Evolutionary conservation across 2,329 filamentous ascomycete species (phyloP).

Genomic region (Leptographium flavum): DNA sequence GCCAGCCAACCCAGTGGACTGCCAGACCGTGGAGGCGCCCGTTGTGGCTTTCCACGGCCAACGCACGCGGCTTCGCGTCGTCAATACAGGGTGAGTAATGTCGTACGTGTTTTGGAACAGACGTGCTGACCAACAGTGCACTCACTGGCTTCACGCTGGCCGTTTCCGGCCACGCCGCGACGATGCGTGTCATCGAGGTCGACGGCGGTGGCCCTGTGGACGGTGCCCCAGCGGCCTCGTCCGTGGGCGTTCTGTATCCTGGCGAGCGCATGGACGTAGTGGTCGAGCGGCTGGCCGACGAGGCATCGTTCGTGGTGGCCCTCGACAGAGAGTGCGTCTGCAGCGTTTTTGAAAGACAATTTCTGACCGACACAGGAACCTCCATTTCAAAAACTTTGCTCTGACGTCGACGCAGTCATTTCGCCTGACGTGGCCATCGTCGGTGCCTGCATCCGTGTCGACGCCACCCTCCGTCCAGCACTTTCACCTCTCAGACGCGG

Average conservation of each 20-base stretch:
- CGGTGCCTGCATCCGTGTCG: background rate
- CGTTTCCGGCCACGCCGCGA: conserved; percentile 3
- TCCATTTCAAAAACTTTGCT: conserved; percentile 8
- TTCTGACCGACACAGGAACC: conserved; percentile 1
- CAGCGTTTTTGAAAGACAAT: no score
- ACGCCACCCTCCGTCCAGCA: background rate
- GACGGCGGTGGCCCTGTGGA: conserved; percentile 10
- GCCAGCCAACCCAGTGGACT: conserved; percentile 27
- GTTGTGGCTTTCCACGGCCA: conserved; percentile 5
- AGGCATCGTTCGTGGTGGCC: background rate
- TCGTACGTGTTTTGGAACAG: no score
- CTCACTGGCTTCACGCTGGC: conserved; percentile 10
- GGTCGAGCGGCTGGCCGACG: background rate
- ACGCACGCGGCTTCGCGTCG: conserved; percentile 10
- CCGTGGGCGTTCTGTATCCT: conserved; percentile 4
- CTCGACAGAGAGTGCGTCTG: conserved; percentile 10
- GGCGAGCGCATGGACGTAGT: conserved; percentile 5
- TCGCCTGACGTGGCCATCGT: background rate
- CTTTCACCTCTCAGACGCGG: background rate
- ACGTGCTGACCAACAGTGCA: background rate
- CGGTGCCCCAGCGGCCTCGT: background rate
- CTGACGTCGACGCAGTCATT: conserved; percentile 3
- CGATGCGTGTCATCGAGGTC: conserved; percentile 9
- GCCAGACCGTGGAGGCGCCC: conserved; percentile 14
- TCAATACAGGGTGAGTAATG: conserved; percentile 9